Evolutionary conservation across 139 green algal genomes (phyloP), one percentile per base, ranked within the genome.

Genomic region (Edaphochlamys debaryana): DNA sequence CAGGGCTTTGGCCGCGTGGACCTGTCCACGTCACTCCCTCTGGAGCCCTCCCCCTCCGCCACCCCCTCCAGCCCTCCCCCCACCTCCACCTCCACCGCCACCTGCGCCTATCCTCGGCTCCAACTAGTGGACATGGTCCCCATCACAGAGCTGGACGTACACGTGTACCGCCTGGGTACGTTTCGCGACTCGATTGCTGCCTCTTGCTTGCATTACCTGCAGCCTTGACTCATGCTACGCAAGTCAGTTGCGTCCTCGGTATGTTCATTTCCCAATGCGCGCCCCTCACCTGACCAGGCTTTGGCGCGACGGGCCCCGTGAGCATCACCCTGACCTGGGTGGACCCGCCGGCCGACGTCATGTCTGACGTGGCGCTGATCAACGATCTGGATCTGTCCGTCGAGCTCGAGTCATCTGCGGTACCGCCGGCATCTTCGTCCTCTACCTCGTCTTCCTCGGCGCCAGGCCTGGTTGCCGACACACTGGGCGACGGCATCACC

Each of bases 371-470:
- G 27, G 60, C 75, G 41, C 90, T 98, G 27, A 92, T 98, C 20
- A 97, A 98, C 73, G 88, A 98, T 81, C 88, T 98, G 30, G 95
- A 98, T 75, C 92, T 98, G n/a, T n/a, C n/a, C n/a, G n/a, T n/a
- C n/a, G n/a, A n/a, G n/a, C n/a, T n/a, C n/a, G n/a, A n/a, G n/a
- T n/a, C n/a, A n/a, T n/a, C n/a, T n/a, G n/a, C n/a, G n/a, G n/a
- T n/a, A n/a, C n/a, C n/a, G n/a, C n/a, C n/a, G n/a, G n/a, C n/a
- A n/a, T n/a, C n/a, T n/a, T n/a, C n/a, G n/a, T n/a, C n/a, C n/a
- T n/a, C n/a, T n/a, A n/a, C n/a, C n/a, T n/a, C n/a, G n/a, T n/a
- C n/a, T n/a, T n/a, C n/a, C n/a, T n/a, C n/a, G n/a, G n/a, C n/a
- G n/a, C n/a, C n/a, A n/a, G n/a, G n/a, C n/a, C n/a, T n/a, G n/a